phyloP scores from a whole-genome alignment of 1,284 basidiomycete species.

The Volvariella surrecta region DNA sequence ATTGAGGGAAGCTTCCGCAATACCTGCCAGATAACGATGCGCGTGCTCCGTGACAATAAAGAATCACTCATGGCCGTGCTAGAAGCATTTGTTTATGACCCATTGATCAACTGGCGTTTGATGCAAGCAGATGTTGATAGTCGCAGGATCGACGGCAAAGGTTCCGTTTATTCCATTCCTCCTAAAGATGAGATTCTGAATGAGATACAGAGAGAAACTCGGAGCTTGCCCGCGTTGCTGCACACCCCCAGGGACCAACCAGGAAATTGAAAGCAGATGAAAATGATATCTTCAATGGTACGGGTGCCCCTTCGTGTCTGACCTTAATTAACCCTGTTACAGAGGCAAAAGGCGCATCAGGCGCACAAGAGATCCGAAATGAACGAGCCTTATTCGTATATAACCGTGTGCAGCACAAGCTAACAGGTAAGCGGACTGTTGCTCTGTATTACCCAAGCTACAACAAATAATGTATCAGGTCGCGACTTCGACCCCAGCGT shows the following conservation, averaged over 20 bases:
- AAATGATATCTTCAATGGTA: conserved; percentile 77
- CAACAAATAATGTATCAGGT: too few relatives aligned
- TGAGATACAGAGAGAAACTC: conserved; percentile 46
- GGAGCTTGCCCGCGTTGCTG: conserved; percentile 58
- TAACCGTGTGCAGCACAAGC: conserved; percentile 88
- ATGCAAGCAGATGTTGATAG: conserved; percentile 68
- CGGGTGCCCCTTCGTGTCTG: conserved; percentile 3
- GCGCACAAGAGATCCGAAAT: conserved; percentile 80
- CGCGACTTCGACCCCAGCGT: conserved; percentile 86
- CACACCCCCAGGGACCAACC: conserved; percentile 66
- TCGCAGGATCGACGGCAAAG: conserved; percentile 50
- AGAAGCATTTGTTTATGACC: conserved; percentile 91
- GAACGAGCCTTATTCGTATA: conserved; percentile 86
- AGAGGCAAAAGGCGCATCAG: conserved; percentile 49
- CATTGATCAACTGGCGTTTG: conserved; percentile 82
- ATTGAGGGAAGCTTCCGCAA: conserved; percentile 96
- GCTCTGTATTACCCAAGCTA: too few relatives aligned
- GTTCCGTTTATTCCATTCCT: conserved; percentile 4
- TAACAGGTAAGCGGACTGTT: conserved; percentile 84
- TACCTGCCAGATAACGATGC: conserved; percentile 97
- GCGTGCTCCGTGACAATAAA: conserved; percentile 92
- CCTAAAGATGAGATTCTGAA: conserved; percentile 10
- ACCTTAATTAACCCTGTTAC: conserved; percentile 11
- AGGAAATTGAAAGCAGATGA: conserved; percentile 75
- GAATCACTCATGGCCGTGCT: conserved; percentile 97